Percentiles rank a stretch among this genome's conserved stretches.
These are phyloP conservation scores for Pseudisothecium myosuroides DNA, from an alignment of 225 moss, liverwort and hornwort genomes.

Conservation along the genomic window DNA sequence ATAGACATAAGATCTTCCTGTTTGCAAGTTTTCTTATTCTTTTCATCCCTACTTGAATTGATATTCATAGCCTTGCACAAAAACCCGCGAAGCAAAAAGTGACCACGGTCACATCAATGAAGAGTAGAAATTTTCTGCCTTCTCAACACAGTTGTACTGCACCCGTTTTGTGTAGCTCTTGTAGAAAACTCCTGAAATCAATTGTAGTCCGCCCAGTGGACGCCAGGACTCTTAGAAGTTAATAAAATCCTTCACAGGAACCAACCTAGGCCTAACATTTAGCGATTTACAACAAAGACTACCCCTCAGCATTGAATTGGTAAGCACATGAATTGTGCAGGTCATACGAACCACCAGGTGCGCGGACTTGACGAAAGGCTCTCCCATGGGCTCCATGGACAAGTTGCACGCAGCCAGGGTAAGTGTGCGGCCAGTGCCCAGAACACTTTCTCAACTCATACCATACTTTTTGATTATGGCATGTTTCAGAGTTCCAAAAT, in stretches of 20 bases:
- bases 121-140: neutral
- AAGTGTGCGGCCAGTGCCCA: neutral
- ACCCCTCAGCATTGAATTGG: neutral
- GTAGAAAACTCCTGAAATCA: neutral
- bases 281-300: neutral
- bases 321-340: neutral
- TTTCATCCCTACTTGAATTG: neutral
- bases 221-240: too few relatives aligned
- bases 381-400: constrained; percentile 7
- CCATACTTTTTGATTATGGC: neutral
- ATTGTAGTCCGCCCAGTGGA: neutral
- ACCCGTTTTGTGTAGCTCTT: neutral
- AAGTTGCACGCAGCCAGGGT: constrained; percentile 29
- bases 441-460: neutral
- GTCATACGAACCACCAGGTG: neutral
- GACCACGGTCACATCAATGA: neutral
- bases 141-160: neutral
- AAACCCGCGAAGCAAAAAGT: neutral
- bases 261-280: neutral
- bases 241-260: neutral
- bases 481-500: neutral
- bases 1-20: neutral
- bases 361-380: neutral
- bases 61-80: neutral
- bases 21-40: neutral